These are phyloP conservation scores for Cicer yamashitae DNA, from an alignment of 306 rosid genomes.

Conservation along the genomic window DNA sequence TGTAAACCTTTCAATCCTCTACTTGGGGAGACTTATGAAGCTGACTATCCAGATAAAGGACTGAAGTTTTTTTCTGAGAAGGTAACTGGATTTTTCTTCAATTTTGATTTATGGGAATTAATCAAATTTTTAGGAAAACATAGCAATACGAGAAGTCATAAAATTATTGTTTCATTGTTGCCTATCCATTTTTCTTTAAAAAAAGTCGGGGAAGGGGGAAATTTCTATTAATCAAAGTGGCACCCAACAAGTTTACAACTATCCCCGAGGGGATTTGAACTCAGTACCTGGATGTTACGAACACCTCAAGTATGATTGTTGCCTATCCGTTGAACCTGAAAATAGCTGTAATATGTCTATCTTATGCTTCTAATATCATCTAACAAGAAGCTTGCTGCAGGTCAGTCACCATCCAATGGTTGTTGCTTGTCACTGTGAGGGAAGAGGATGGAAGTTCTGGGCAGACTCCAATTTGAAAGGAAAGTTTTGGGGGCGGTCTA, in stretches of 20 bases:
- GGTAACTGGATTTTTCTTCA: constrained; percentile 53
- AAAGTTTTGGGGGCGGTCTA: constrained; percentile 98
- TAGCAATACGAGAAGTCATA: constrained; percentile 19
- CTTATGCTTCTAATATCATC: constrained; percentile 44
- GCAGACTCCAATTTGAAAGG: constrained; percentile 98
- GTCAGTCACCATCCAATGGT: constrained; percentile 98
- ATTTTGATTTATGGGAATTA: constrained; percentile 16
- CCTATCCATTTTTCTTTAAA: not conserved
- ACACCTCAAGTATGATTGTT: not conserved
- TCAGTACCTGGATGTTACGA: too few species aligned
- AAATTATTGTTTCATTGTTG: constrained; percentile 30
- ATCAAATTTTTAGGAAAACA: constrained; percentile 10
- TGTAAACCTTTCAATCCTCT: constrained; percentile 99
- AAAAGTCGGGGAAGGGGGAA: too few species aligned
- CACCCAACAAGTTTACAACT: too few species aligned
- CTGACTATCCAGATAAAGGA: constrained; percentile 98
- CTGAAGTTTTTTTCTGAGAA: constrained; percentile 89
- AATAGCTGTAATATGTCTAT: constrained; percentile 28
- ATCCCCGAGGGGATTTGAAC: too few species aligned
- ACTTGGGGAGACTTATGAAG: constrained; percentile 98
- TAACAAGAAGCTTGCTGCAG: constrained; percentile 65
- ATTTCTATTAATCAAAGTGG: too few species aligned
- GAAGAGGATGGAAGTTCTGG: constrained; percentile 94
- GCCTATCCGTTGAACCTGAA: constrained; percentile 25
- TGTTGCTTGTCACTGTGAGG: constrained; percentile 99